These are phyloP conservation scores for Reutealis trisperma DNA, from an alignment of 345 rosid genomes.

Conservation along the genomic window DNA sequence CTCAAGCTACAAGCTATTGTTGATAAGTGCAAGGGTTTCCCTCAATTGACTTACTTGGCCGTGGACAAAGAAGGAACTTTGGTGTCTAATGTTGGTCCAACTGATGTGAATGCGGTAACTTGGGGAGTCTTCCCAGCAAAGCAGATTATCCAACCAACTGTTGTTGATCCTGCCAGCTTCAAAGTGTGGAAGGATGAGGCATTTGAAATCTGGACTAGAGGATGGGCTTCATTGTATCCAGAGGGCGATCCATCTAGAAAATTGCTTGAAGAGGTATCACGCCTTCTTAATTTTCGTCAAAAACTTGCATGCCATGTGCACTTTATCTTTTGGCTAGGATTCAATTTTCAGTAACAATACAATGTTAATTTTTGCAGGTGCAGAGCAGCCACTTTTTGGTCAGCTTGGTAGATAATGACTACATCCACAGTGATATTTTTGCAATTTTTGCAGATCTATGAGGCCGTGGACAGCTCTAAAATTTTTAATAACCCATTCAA, in stretches of 20 bases:
- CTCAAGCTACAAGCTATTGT: constrained; percentile 63
- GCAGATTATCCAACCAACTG: constrained; percentile 90
- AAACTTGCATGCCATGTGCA: not conserved
- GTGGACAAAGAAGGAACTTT: constrained; percentile 62
- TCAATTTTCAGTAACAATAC: not conserved
- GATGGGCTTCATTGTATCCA: constrained; percentile 78
- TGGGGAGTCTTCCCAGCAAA: constrained; percentile 97
- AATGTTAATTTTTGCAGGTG: constrained; percentile 52
- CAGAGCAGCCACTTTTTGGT: constrained; percentile 76
- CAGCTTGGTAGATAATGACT: constrained; percentile 90
- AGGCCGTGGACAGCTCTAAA: constrained; percentile 12
- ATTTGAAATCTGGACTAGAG: constrained; percentile 88
- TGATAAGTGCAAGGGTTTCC: constrained; percentile 64
- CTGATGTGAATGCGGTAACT: constrained; percentile 83
- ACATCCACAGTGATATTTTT: constrained; percentile 63
- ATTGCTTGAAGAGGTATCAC: constrained; percentile 72
- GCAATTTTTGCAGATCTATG: constrained; percentile 59
- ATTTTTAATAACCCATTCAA: not conserved
- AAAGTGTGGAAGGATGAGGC: constrained; percentile 97
- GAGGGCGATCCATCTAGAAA: constrained; percentile 66
- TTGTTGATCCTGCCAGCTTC: constrained; percentile 97
- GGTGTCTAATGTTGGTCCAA: constrained; percentile 51
- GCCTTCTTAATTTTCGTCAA: not conserved
- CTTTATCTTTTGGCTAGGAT: not conserved
- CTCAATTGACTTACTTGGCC: constrained; percentile 67